Conservation (phyloP, 176 grass and related monocot species). For the Alopecurus myosuroides region DNA sequence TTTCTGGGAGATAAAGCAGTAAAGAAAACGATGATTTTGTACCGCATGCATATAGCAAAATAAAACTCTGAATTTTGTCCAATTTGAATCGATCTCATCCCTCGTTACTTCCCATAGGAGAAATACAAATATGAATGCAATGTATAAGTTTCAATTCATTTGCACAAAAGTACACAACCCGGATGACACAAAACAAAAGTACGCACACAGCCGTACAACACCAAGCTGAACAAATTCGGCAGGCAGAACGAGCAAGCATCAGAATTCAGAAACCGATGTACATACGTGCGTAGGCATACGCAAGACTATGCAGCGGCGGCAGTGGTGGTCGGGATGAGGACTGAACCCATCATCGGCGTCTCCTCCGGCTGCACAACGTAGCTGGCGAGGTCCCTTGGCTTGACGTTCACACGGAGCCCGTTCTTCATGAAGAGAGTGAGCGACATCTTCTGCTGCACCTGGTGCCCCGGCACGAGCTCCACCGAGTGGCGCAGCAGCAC, state of each 20-base stretch:
- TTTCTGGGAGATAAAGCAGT: no score
- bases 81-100: not conserved
- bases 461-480: slow-evolving; percentile 66
- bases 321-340: slow-evolving; percentile 43
- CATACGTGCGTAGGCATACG: not conserved
- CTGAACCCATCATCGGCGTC: not conserved
- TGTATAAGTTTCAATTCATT: not conserved
- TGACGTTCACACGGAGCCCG: slow-evolving; percentile 67
- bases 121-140: not conserved
- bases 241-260: not conserved
- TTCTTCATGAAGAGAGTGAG: slow-evolving; percentile 99
- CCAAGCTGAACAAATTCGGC: not conserved
- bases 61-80: not conserved
- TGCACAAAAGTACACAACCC: slow-evolving; percentile 24
- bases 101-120: not conserved
- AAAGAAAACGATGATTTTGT: not conserved
- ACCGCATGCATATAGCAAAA: not conserved
- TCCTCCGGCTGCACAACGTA: slow-evolving; percentile 18
- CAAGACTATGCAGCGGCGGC: slow-evolving; percentile 52
- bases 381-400: slow-evolving; percentile 46
- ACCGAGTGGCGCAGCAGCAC: slow-evolving; percentile 82
- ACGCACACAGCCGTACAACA: slow-evolving; percentile 12
- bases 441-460: slow-evolving; percentile 97
- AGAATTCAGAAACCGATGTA: not conserved
- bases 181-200: not conserved